Evolutionary conservation across 768 basidiomycete genomes (phyloP).

Genomic region (Tricholoma sp.): DNA sequence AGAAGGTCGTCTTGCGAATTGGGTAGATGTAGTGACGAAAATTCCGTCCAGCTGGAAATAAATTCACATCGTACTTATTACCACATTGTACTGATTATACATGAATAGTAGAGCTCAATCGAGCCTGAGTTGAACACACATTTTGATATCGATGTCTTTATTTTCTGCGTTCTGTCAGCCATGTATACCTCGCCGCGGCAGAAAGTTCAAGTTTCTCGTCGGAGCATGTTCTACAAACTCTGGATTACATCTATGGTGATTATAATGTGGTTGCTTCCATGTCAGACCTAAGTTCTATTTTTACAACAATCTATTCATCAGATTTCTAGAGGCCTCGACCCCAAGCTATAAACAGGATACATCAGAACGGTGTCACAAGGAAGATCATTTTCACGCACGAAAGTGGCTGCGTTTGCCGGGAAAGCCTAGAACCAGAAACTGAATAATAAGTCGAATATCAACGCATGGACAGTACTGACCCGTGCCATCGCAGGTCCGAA

Average conservation of each 20-base stretch:
- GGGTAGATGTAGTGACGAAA: constrained; percentile 62
- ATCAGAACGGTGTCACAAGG: constrained; percentile 1
- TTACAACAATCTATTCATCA: constrained; percentile 66
- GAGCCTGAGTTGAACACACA: neutral
- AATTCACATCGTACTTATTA: neutral
- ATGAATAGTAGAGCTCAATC: neutral
- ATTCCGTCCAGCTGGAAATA: constrained; percentile 76
- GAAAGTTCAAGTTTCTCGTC: too few species aligned
- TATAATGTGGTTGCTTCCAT: neutral
- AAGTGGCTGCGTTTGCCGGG: constrained; percentile 95
- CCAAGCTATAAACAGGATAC: constrained; percentile 57
- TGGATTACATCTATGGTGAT: neutral
- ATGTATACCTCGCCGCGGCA: too few species aligned
- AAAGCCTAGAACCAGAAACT: constrained; percentile 58
- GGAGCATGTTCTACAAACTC: neutral
- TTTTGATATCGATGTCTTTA: neutral
- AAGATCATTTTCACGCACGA: constrained; percentile 47
- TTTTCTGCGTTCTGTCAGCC: too few species aligned
- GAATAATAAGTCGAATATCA: neutral
- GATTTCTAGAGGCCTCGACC: constrained; percentile 84
- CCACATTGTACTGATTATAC: neutral
- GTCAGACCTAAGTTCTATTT: neutral
- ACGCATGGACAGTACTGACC: constrained; percentile 37
- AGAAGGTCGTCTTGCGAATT: constrained; percentile 58
- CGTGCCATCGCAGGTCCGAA: constrained; percentile 96